These are phyloP conservation scores for Adiantum capillusveneris DNA, from an alignment of 75 land plant genomes.

Conservation along the genomic window DNA sequence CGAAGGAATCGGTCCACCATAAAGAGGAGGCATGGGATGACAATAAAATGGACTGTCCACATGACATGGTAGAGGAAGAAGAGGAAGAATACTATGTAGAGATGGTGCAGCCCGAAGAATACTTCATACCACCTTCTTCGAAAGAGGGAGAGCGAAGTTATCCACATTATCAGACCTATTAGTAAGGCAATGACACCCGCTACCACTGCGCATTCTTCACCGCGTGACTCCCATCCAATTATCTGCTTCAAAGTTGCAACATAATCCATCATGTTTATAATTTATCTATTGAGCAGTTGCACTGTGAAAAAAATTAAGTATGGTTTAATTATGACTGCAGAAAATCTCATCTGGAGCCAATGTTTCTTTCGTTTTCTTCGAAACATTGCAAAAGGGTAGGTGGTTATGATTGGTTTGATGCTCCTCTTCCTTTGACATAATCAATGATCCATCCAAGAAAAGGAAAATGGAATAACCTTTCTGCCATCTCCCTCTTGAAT, in stretches of 20 bases:
- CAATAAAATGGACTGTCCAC: slow-evolving; percentile 46
- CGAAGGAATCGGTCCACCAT: slow-evolving; percentile 56
- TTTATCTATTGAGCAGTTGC: no score
- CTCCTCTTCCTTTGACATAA: no score
- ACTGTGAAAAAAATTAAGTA: no score
- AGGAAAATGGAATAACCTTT: no score
- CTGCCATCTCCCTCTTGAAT: no score
- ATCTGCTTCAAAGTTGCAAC: slow-evolving; percentile 48
- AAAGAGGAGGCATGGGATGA: slow-evolving; percentile 56
- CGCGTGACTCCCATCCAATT: slow-evolving; percentile 50
- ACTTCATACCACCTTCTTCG: slow-evolving; percentile 52
- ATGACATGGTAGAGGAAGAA: slow-evolving; percentile 54
- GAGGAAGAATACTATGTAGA: slow-evolving; percentile 53
- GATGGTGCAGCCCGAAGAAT: slow-evolving; percentile 71
- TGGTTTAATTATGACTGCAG: no score
- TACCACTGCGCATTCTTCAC: slow-evolving; percentile 33
- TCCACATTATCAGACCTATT: slow-evolving; percentile 56
- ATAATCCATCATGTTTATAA: no score
- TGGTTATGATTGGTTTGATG: no score
- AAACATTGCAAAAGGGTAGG: no score
- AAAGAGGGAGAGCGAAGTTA: slow-evolving; percentile 56
- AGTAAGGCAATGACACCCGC: slow-evolving; percentile 52
- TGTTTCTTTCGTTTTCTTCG: no score
- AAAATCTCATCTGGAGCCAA: no score
- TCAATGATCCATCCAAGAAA: no score